phyloP scores from a whole-genome alignment of 768 basidiomycete genomes.

The Boletus vinaceobasis region DNA sequence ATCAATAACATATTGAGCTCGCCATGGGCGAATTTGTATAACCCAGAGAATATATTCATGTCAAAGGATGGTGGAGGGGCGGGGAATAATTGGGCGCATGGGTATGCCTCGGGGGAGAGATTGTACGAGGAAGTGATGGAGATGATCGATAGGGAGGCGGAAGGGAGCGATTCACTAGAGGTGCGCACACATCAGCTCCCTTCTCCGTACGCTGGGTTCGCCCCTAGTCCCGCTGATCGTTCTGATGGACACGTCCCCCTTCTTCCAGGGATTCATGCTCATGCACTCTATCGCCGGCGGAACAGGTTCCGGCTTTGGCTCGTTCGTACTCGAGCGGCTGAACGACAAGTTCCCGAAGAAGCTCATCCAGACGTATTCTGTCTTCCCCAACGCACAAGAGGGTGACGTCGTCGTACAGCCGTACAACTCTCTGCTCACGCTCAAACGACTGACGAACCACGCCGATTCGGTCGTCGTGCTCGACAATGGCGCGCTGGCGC shows the following conservation, averaged over 20 bases:
- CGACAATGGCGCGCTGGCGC: conserved; percentile 90
- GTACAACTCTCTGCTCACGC: conserved; percentile 91
- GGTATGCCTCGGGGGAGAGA: conserved; percentile 84
- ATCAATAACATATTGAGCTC: conserved; percentile 93
- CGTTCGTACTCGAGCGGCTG: conserved; percentile 93
- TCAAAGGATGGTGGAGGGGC: conserved; percentile 98
- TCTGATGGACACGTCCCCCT: not conserved
- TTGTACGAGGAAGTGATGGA: conserved; percentile 98
- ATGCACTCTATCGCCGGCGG: conserved; percentile 99
- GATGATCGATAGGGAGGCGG: conserved; percentile 97
- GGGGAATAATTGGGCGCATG: conserved; percentile 98
- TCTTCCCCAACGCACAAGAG: conserved; percentile 92
- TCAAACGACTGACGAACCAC: conserved; percentile 92
- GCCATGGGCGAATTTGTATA: conserved; percentile 83
- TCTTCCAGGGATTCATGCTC: conserved; percentile 90
- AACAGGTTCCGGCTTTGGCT: conserved; percentile 96
- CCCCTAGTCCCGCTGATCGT: not conserved
- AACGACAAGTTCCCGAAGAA: conserved; percentile 99
- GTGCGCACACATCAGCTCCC: conserved; percentile 39
- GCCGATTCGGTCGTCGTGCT: conserved; percentile 97
- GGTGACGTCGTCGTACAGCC: conserved; percentile 98
- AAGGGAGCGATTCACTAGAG: conserved; percentile 96
- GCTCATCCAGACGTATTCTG: conserved; percentile 97
- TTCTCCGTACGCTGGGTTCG: not conserved
- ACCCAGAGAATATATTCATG: conserved; percentile 96